Conservation (phyloP, 768 basidiomycete species). For the Ramaria rubella region DNA sequence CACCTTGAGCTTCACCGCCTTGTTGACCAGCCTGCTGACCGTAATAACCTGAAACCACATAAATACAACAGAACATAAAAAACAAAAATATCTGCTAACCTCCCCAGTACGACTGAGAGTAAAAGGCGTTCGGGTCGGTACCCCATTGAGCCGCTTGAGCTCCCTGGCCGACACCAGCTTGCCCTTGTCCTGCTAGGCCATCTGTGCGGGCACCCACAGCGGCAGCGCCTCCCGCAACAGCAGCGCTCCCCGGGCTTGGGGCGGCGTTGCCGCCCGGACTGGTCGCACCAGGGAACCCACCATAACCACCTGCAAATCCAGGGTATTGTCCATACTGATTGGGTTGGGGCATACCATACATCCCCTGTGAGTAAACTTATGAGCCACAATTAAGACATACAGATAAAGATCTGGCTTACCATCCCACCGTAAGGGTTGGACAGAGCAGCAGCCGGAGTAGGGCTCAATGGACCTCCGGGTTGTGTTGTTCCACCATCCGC, state of each 20-base stretch:
- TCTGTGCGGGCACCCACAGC: constrained; percentile 42
- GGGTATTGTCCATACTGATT: constrained; percentile 69
- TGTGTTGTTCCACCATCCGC: constrained; percentile 61
- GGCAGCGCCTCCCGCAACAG: constrained; percentile 45
- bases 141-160: constrained; percentile 64
- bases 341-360: constrained; percentile 88
- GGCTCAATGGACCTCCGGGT: constrained; percentile 46
- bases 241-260: constrained; percentile 52
- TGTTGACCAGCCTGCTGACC: constrained; percentile 62
- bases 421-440: constrained; percentile 69
- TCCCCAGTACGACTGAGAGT: constrained; percentile 18
- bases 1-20: constrained; percentile 14
- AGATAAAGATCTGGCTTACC: constrained; percentile 42
- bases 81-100: constrained; percentile 2
- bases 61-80: not conserved
- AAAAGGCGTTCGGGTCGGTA: constrained; percentile 15
- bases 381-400: constrained; percentile 5
- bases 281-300: constrained; percentile 54
- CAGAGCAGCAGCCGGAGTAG: constrained; percentile 39
- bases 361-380: constrained; percentile 44
- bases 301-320: constrained; percentile 61
- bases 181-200: constrained; percentile 25
- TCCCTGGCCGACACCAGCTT: constrained; percentile 17
- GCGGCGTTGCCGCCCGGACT: constrained; percentile 52
- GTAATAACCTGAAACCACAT: constrained; percentile 57